Conservation (phyloP, 2,329 filamentous ascomycete genomes). For the Emergomyces orientalis region DNA sequence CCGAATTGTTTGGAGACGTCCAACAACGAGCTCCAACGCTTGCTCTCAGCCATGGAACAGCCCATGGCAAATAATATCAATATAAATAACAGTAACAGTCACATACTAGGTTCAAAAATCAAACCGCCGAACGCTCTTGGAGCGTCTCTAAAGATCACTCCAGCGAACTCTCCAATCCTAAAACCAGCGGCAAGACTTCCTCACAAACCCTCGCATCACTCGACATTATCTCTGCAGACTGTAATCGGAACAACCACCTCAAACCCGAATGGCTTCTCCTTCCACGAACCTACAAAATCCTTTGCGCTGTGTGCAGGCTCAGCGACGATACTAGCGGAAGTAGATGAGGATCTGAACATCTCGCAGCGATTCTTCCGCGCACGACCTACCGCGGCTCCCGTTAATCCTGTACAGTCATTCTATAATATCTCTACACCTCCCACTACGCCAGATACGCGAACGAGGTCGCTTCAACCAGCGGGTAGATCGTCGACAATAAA, state of each 20-base stretch:
- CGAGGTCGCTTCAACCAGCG: conserved; percentile 46
- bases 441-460: conserved; percentile 48
- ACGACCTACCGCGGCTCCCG: conserved; percentile 58
- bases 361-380: conserved; percentile 86
- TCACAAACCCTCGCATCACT: conserved; percentile 32
- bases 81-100: conserved; percentile 5
- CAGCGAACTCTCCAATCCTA: conserved; percentile 64
- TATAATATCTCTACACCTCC: conserved; percentile 49
- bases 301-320: conserved; percentile 92
- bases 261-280: conserved; percentile 78
- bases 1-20: conserved; percentile 21
- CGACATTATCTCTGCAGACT: conserved; percentile 61
- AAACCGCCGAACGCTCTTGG: conserved; percentile 25
- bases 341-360: conserved; percentile 55
- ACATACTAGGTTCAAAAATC: conserved; percentile 26
- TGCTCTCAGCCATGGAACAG: conserved; percentile 16
- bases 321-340: conserved; percentile 78
- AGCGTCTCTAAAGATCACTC: conserved; percentile 55
- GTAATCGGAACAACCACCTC: conserved; percentile 86
- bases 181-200: conserved; percentile 57
- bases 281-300: conserved; percentile 55
- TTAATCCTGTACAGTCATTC: conserved; percentile 50
- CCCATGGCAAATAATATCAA: conserved; percentile 29
- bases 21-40: conserved; percentile 19
- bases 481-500: conserved; percentile 37